These are phyloP conservation scores for Achaetomium macrosporum DNA, from an alignment of 2,329 filamentous ascomycete species.

Conservation along the genomic window DNA sequence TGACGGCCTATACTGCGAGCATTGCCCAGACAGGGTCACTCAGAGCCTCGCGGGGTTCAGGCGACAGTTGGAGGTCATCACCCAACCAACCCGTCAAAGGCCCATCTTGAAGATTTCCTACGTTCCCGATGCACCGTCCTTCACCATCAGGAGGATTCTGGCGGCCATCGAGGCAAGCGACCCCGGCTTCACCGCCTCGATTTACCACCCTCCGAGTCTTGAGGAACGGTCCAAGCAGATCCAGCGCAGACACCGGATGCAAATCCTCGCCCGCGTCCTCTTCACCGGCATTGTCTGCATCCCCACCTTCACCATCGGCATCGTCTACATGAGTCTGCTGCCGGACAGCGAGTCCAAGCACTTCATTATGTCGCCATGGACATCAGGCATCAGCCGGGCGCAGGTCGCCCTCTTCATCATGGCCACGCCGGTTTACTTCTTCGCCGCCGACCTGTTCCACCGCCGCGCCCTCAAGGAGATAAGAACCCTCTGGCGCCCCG, in stretches of 20 bases:
- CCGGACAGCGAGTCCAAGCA: constrained; percentile 53
- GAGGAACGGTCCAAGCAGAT: constrained; percentile 75
- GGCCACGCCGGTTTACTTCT: constrained; percentile 81
- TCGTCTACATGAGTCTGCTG: constrained; percentile 85
- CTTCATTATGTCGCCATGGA: constrained; percentile 66
- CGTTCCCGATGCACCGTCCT: constrained; percentile 55
- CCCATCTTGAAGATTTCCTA: constrained; percentile 70
- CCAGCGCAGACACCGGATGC: constrained; percentile 61
- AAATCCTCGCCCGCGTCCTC: constrained; percentile 63
- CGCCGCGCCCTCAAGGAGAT: constrained; percentile 72
- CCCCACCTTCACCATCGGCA: constrained; percentile 79
- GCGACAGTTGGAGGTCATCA: constrained; percentile 46
- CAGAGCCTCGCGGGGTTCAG: constrained; percentile 49
- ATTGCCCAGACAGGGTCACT: constrained; percentile 58
- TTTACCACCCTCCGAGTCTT: constrained; percentile 75
- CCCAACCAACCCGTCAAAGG: constrained; percentile 49
- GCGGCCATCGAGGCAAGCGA: constrained; percentile 61
- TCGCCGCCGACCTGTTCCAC: constrained; percentile 82
- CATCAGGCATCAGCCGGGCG: constrained; percentile 65
- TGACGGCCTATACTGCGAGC: constrained; percentile 68
- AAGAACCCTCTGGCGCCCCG: constrained; percentile 66
- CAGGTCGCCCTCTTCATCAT: constrained; percentile 77
- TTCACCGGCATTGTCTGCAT: constrained; percentile 66
- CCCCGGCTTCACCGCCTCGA: constrained; percentile 56
- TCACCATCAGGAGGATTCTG: constrained; percentile 74